Conservation (phyloP, 345 rosid species). For the Brassica rapa region DNA sequence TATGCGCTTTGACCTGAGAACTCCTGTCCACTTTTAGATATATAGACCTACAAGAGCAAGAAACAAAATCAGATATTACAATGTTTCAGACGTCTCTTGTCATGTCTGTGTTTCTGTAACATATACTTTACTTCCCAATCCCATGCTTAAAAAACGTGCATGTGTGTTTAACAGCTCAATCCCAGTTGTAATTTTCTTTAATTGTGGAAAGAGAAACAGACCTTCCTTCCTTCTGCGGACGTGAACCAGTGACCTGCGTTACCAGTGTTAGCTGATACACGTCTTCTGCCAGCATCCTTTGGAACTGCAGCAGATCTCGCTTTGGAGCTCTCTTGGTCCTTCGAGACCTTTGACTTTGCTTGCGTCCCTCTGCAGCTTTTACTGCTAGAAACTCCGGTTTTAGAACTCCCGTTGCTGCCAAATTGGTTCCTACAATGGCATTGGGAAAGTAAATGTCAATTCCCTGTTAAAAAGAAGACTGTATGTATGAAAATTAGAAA, state of each 20-base stretch:
- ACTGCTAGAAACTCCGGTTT: constrained; percentile 37
- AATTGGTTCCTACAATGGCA: constrained; percentile 70
- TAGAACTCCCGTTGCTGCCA: constrained; percentile 54
- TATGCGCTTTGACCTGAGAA: constrained; percentile 76
- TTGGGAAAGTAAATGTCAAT: constrained; percentile 19
- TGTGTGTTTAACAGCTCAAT: background rate
- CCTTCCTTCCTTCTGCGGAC: constrained; percentile 80
- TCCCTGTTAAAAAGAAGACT: background rate
- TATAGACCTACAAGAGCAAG: constrained; percentile 60
- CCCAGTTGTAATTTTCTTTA: background rate
- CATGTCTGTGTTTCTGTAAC: background rate
- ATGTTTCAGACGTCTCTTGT: constrained; percentile 3
- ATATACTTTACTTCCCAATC: background rate
- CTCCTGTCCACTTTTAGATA: constrained; percentile 73
- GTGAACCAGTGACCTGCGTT: constrained; percentile 69
- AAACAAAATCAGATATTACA: background rate
- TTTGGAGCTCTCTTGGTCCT: constrained; percentile 27
- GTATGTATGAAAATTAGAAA: constrained; percentile 9
- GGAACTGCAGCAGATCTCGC: constrained; percentile 39
- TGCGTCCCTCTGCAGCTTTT: constrained; percentile 49
- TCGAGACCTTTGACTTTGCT: constrained; percentile 40
- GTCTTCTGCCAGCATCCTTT: constrained; percentile 79
- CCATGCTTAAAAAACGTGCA: background rate
- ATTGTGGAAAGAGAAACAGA: constrained; percentile 14
- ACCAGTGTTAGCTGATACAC: constrained; percentile 56